Conservation (phyloP, 1,139 yeast species). For the Saccharomycopsis phalli region DNA sequence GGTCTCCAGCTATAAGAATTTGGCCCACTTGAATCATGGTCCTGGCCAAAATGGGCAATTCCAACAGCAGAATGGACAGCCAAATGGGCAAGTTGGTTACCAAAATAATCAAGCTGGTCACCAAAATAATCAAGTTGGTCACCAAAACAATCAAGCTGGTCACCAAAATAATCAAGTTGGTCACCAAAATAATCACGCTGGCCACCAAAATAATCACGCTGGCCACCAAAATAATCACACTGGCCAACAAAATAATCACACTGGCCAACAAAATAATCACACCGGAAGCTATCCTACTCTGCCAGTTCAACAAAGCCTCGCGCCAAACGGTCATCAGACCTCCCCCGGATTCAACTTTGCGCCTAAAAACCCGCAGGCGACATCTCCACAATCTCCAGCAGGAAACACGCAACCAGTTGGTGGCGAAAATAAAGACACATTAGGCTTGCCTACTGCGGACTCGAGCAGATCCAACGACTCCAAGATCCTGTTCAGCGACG, state of each 20-base stretch:
- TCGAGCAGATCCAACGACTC: constrained; percentile 9
- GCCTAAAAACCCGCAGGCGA: constrained; percentile 1
- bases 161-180: too few species aligned
- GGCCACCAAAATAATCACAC: background rate
- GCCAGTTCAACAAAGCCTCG: too few species aligned
- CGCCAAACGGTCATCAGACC: too few species aligned
- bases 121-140: too few species aligned
- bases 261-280: background rate
- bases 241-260: background rate
- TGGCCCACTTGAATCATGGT: constrained; percentile 1
- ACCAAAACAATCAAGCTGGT: too few species aligned
- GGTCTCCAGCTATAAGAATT: constrained; percentile 13
- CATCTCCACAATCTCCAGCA: background rate
- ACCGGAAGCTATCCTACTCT: too few species aligned
- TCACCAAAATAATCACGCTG: too few species aligned
- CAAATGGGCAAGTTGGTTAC: too few species aligned
- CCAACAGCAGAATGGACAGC: too few species aligned
- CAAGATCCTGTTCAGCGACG: constrained; percentile 13
- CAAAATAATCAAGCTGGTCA: too few species aligned
- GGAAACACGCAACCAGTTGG: background rate
- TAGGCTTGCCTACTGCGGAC: constrained; percentile 2
- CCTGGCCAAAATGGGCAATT: too few species aligned
- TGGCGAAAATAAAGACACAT: background rate
- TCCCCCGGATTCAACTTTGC: background rate
- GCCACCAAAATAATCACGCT: background rate